phyloP scores from a whole-genome alignment of 495 filamentous ascomycete species.

The Lasiosphaeria hispida region DNA sequence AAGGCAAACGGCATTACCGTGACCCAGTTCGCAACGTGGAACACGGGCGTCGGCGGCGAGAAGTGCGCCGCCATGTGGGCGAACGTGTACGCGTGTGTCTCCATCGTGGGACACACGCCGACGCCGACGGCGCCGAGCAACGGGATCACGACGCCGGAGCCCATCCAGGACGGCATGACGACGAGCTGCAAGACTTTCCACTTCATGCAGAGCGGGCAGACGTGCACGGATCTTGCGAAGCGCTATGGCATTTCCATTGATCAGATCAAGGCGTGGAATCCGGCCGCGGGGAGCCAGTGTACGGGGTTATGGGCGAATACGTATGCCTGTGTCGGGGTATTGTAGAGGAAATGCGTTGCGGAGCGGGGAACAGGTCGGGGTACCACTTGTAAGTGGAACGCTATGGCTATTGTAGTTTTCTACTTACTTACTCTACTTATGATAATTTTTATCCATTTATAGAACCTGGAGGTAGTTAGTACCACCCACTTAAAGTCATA shows the following conservation, averaged over 20 bases:
- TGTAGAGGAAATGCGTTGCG: no score
- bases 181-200: conserved; percentile 43
- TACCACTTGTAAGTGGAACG: no score
- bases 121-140: conserved; percentile 14
- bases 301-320: neutral
- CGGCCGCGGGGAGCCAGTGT: conserved; percentile 20
- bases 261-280: conserved; percentile 36
- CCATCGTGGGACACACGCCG: conserved; percentile 22
- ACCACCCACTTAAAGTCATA: no score
- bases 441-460: no score
- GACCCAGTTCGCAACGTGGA: conserved; percentile 34
- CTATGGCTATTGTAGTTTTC: no score
- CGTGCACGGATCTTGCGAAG: conserved; percentile 38
- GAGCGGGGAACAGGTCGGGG: no score
- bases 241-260: conserved; percentile 25
- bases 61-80: conserved; percentile 40
- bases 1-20: conserved; percentile 27
- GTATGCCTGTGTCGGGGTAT: no score
- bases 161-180: conserved; percentile 26
- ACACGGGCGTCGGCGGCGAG: conserved; percentile 36
- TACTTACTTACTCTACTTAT: no score
- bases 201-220: conserved; percentile 38
- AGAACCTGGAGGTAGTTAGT: no score
- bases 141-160: conserved; percentile 23
- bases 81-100: conserved; percentile 32